phyloP scores from a whole-genome alignment of 1,284 basidiomycete genomes.

The Cystobasidium slooffiae region DNA sequence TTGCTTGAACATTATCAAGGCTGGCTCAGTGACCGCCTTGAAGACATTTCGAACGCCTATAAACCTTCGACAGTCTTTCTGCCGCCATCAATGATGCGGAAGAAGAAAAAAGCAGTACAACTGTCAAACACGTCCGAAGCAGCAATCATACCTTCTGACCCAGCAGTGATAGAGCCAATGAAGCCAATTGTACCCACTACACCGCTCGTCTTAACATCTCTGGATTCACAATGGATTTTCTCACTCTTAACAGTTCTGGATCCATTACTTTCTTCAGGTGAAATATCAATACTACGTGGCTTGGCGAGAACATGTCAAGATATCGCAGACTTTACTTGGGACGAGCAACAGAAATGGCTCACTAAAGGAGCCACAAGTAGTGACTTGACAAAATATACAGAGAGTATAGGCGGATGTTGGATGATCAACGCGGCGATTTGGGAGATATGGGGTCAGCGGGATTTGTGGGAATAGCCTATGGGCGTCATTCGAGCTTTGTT shows the following conservation, averaged over 20 bases:
- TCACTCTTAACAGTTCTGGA: conserved; percentile 75
- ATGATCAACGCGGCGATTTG: conserved; percentile 73
- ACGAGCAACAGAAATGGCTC: conserved; percentile 42
- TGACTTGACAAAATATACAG: conserved; percentile 49
- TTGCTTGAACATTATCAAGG: conserved; percentile 79
- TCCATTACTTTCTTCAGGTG: conserved; percentile 71
- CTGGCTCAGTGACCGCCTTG: conserved; percentile 71
- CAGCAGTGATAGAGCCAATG: not conserved
- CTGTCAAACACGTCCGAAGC: not conserved
- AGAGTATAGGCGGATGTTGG: conserved; percentile 76
- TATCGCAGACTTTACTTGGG: conserved; percentile 59
- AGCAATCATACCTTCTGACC: not conserved
- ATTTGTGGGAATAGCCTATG: conserved; percentile 70
- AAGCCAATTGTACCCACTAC: conserved; percentile 45
- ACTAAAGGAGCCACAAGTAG: conserved; percentile 30
- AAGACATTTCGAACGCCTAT: conserved; percentile 57
- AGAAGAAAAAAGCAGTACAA: conserved; percentile 12
- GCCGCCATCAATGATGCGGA: conserved; percentile 44
- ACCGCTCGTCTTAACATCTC: conserved; percentile 63
- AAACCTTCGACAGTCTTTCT: conserved; percentile 51
- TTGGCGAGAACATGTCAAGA: conserved; percentile 74
- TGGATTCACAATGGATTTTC: conserved; percentile 83
- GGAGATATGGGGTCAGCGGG: conserved; percentile 81
- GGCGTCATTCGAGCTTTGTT: not conserved
- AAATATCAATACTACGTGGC: conserved; percentile 75